These are phyloP conservation scores for Dryadomyces quercus-mongolicae DNA, from an alignment of 2,329 filamentous ascomycete genomes.

Conservation along the genomic window DNA sequence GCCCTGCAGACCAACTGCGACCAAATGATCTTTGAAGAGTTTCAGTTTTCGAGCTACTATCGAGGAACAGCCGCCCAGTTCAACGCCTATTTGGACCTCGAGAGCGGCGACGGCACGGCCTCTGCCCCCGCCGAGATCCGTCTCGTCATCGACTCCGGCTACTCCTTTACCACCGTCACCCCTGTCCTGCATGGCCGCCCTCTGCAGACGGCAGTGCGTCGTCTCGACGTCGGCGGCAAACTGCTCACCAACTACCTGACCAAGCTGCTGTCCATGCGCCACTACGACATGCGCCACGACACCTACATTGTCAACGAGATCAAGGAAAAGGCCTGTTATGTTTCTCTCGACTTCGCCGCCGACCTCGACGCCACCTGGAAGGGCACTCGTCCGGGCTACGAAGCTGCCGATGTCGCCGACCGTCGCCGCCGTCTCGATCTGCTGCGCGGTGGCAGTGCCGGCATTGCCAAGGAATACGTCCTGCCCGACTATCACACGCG, in stretches of 20 bases:
- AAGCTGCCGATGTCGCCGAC: slow-evolving; percentile 20
- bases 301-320: slow-evolving; percentile 90
- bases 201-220: slow-evolving; percentile 67
- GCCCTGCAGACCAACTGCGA: slow-evolving; percentile 82
- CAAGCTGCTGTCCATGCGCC: slow-evolving; percentile 75
- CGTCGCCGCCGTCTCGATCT: slow-evolving; percentile 38
- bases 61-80: slow-evolving; percentile 65
- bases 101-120: slow-evolving; percentile 17
- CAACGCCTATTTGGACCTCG: slow-evolving; percentile 65
- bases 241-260: slow-evolving; percentile 88
- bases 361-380: slow-evolving; percentile 83
- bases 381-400: slow-evolving; percentile 37
- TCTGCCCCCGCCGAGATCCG: slow-evolving; percentile 51
- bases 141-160: slow-evolving; percentile 83
- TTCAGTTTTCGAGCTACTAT: slow-evolving; percentile 79
- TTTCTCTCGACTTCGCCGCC: slow-evolving; percentile 60
- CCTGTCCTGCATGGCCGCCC: slow-evolving; percentile 73
- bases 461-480: slow-evolving; percentile 80
- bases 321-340: slow-evolving; percentile 81
- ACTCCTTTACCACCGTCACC: slow-evolving; percentile 85
- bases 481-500: slow-evolving; percentile 64
- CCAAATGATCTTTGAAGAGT: slow-evolving; percentile 96
- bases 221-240: slow-evolving; percentile 86
- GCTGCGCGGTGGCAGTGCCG: slow-evolving; percentile 34
- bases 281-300: slow-evolving; percentile 94